Percentiles rank a stretch among this genome's conserved stretches.
Evolutionary conservation across 257 asterid species (phyloP).

Genomic region (Ilex aquifolium): DNA sequence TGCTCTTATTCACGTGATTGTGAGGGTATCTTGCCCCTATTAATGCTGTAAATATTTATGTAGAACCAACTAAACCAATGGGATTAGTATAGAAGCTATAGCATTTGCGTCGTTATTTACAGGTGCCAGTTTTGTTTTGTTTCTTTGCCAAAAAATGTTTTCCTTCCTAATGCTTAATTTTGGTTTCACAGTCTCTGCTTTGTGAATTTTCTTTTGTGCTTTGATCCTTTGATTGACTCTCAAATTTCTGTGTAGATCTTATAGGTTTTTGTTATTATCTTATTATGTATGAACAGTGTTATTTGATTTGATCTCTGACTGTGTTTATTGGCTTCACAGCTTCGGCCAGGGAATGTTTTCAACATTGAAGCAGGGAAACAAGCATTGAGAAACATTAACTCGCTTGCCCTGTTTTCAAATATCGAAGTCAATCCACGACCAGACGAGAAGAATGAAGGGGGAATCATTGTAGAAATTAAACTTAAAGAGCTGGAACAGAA

Average conservation of each 20-base stretch:
- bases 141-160: no score
- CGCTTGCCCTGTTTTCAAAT: slow-evolving; percentile 85
- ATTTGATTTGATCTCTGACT: neutral
- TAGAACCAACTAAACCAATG: no score
- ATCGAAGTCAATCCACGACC: slow-evolving; percentile 97
- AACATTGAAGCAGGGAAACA: slow-evolving; percentile 95
- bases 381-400: slow-evolving; percentile 84
- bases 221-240: neutral
- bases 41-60: neutral
- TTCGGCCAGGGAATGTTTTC: slow-evolving; percentile 80
- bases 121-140: no score
- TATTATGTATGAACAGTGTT: slow-evolving; percentile 7
- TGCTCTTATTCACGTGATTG: neutral
- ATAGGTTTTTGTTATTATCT: neutral
- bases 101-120: no score
- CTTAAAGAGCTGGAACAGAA: slow-evolving; percentile 93
- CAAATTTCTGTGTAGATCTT: neutral
- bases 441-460: slow-evolving; percentile 95
- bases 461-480: slow-evolving; percentile 86
- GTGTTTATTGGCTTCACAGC: slow-evolving; percentile 40
- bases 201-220: no score
- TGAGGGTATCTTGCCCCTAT: neutral
- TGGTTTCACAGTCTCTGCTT: no score
- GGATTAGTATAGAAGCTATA: no score
- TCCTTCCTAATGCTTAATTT: no score